Base-by-base conservation (phyloP, 2,329 filamentous ascomycete genomes). In the Cordyceps javanica region DNA sequence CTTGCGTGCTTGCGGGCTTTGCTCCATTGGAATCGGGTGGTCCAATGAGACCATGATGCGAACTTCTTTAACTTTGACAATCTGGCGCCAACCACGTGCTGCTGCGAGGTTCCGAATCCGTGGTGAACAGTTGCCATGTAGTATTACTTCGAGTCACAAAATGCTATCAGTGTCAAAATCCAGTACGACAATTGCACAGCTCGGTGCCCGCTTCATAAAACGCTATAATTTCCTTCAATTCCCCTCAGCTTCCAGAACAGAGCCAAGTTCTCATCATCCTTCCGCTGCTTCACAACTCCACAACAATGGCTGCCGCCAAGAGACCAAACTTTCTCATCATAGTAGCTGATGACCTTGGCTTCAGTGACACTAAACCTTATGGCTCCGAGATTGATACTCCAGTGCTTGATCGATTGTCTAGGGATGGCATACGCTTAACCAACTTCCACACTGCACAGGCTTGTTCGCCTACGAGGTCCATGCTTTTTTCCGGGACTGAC, bases 351-450 rank as follows among this genome's bases (percentile, higher is more conserved):
- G 81, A 84, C 65, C 72, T 84, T 19, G 81, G 81, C n/a, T 84
- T 82, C 72, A 82, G 78, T 46, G 82, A 86, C 62, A 73, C 82
- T 21, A 77, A 78, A 49, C 79, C 78, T 64, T 86, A 82, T 62
- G 82, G 83, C 44, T 76, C 79, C 60, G 82, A 86, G 68, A 85
- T 86, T 63, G 75, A 76, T 36, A 86, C 82, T 0, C 82, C 82
- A 0, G 79, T 82, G 63, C 72, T 86, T 38, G 79, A 85, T 68
- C 77, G 76, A 38, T 67, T 82, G 46, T 34, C 32, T 19, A 48
- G 23, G 23, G 45, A 48, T 48, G 45, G 45, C 45, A 34, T 50
- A 25, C 48, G 48, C 2, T 25, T 38, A 14, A 50, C 32, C 0
- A 81, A 83, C 62, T 86, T 85, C 68, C 82, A 86, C 64, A 78